Conservation (phyloP, 1,284 basidiomycete species). For the Earliella scabrosa region DNA sequence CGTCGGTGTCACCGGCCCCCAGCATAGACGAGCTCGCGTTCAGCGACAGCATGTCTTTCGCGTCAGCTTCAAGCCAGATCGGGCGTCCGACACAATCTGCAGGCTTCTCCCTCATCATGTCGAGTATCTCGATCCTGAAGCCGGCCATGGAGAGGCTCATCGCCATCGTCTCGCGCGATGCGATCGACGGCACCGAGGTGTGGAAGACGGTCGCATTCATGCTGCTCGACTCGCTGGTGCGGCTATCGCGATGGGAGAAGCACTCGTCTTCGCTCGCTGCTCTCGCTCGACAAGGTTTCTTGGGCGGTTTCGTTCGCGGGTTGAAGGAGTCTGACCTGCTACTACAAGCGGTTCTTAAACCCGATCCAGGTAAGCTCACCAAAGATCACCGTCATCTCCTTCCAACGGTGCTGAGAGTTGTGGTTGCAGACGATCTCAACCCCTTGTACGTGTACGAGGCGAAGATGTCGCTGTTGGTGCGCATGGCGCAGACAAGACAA, state of each 20-base stretch:
- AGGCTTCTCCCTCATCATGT: conserved; percentile 57
- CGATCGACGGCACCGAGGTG: conserved; percentile 92
- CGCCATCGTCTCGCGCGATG: conserved; percentile 83
- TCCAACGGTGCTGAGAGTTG: too few relatives aligned
- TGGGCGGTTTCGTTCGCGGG: conserved; percentile 83
- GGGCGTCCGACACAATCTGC: conserved; percentile 25
- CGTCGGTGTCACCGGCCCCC: conserved; percentile 43
- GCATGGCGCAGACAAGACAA: conserved; percentile 79
- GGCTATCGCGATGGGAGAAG: conserved; percentile 68
- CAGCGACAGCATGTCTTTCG: conserved; percentile 39
- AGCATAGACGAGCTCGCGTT: conserved; percentile 43
- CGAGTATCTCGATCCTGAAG: conserved; percentile 68
- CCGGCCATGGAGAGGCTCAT: conserved; percentile 76
- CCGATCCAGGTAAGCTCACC: conserved; percentile 79
- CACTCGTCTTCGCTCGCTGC: conserved; percentile 61
- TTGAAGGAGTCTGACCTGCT: conserved; percentile 84
- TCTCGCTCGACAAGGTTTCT: conserved; percentile 78
- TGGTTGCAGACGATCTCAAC: conserved; percentile 93
- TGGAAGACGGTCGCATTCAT: conserved; percentile 97
- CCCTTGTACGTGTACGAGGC: conserved; percentile 95
- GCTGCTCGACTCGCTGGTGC: conserved; percentile 77
- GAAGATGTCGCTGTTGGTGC: conserved; percentile 87
- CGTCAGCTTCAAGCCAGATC: conserved; percentile 28
- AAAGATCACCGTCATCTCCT: neutral
- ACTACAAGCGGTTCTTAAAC: conserved; percentile 82